phyloP scores from a whole-genome alignment of 371 early-diverging fungal species.

The Capillidium heterosporum region DNA sequence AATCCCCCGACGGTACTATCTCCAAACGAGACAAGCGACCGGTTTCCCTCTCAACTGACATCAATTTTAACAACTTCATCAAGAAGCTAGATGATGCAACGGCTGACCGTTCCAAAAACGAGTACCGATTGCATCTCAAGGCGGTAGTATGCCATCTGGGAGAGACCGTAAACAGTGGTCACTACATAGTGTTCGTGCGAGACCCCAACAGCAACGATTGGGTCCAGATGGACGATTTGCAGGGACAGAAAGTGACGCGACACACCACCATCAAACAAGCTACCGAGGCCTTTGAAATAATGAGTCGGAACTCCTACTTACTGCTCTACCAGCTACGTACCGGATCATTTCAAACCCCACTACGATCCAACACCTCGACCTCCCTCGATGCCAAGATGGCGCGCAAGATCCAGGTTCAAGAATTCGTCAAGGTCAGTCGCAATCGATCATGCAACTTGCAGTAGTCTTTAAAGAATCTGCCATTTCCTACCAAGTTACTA shows the following conservation, averaged over 20 bases:
- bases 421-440: neutral
- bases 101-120: constrained; percentile 11
- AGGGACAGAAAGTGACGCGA: neutral
- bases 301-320: neutral
- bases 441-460: too few relatives aligned
- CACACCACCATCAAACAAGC: neutral
- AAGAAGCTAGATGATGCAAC: constrained; percentile 5
- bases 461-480: too few relatives aligned
- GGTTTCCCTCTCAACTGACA: constrained; percentile 21
- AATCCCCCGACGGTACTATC: constrained; percentile 14
- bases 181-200: constrained; percentile 18
- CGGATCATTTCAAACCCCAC: neutral
- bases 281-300: neutral
- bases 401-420: neutral
- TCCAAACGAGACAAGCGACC: constrained; percentile 17
- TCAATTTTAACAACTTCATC: constrained; percentile 27
- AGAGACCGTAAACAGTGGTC: constrained; percentile 21
- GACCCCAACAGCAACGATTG: neutral
- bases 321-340: neutral
- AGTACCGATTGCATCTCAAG: constrained; percentile 24
- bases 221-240: neutral
- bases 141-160: constrained; percentile 37
- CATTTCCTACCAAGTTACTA: too few relatives aligned
- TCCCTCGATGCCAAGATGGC: neutral
- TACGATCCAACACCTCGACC: neutral